Evolutionary conservation across 2,329 filamentous ascomycete genomes (phyloP), one percentile per base, ranked within the genome.

Genomic region (Pseudocercospora vitis): DNA sequence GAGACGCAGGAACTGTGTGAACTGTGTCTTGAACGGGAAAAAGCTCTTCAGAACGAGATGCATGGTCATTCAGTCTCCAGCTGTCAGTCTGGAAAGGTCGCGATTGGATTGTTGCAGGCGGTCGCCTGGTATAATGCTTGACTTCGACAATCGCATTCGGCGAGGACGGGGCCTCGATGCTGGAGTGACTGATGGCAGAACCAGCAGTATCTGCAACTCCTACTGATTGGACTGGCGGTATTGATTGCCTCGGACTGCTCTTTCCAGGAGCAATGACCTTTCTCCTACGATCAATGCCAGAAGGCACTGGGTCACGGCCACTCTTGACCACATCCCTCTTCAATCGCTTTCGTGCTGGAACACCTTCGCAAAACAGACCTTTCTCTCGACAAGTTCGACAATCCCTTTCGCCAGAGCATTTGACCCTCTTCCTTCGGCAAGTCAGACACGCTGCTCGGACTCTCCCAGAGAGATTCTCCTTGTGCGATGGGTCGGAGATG

Each of bases 401-500:
- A 14, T 58, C 55, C 3, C 50, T 23, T 32, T 61, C 59, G 16
- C 64, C 64, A n/a, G 50, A 57, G 48, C 63, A 65, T 24, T 64
- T 63, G 31, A 66, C 62, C 59, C 64, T 65, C 50, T 64, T 64
- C 18, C 58, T 39, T 32, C 64, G 49, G 42, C 63, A 66, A 19
- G 56, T 66, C 26, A 63, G 28, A 32, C 63, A 66, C 3, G 64
- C 64, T 31, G 63, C 63, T 32, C 57, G 57, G 7, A 66, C 63
- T 40, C 63, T 52, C 8, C 63, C 64, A 8, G 60, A 64, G 1
- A 66, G 57, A 33, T 62, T 65, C 50, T 65, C 61, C 39, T 64
- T 66, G 55, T 65, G 62, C 8, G 31, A 52, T n/a, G 63, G 63
- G 29, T 65, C 64, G 8, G 61, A 60, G n/a, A 65, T 61, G 55